These are phyloP conservation scores for Pichia heedii DNA, from an alignment of 805 yeast species.

Conservation along the genomic window DNA sequence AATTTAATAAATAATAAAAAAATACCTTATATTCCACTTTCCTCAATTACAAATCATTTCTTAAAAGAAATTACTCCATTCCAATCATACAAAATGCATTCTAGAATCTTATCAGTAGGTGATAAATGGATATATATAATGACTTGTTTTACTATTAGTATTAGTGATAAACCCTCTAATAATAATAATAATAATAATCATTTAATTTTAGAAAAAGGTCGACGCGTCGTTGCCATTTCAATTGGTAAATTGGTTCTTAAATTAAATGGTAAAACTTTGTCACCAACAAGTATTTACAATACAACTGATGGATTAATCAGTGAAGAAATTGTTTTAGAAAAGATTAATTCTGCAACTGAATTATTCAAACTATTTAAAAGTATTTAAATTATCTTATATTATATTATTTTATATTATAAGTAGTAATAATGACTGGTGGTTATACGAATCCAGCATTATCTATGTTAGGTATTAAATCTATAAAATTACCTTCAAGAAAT, in stretches of 20 bases:
- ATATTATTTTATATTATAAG: too few relatives aligned
- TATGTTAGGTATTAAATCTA: slow-evolving; percentile 74
- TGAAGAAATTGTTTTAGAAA: neutral
- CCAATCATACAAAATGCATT: slow-evolving; percentile 43
- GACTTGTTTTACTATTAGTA: slow-evolving; percentile 45
- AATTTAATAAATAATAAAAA: slow-evolving; percentile 18
- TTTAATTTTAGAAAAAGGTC: slow-evolving; percentile 7
- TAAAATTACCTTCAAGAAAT: slow-evolving; percentile 80
- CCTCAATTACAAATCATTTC: slow-evolving; percentile 58
- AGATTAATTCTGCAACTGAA: neutral
- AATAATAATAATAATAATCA: neutral
- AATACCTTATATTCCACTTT: slow-evolving; percentile 68
- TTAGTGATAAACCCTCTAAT: neutral
- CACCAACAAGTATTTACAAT: neutral
- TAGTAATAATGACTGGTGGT: neutral
- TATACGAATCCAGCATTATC: slow-evolving; percentile 71
- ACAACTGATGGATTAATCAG: neutral
- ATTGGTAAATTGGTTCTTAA: slow-evolving; percentile 78
- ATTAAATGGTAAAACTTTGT: slow-evolving; percentile 56
- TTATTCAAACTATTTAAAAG: neutral
- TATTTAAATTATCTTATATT: neutral
- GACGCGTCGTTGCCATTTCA: slow-evolving; percentile 39
- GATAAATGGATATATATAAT: slow-evolving; percentile 74
- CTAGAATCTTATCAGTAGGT: slow-evolving; percentile 74
- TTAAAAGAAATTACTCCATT: slow-evolving; percentile 67